Conservation (phyloP, 2,329 filamentous ascomycete species). For the Seiridium cupressi region DNA sequence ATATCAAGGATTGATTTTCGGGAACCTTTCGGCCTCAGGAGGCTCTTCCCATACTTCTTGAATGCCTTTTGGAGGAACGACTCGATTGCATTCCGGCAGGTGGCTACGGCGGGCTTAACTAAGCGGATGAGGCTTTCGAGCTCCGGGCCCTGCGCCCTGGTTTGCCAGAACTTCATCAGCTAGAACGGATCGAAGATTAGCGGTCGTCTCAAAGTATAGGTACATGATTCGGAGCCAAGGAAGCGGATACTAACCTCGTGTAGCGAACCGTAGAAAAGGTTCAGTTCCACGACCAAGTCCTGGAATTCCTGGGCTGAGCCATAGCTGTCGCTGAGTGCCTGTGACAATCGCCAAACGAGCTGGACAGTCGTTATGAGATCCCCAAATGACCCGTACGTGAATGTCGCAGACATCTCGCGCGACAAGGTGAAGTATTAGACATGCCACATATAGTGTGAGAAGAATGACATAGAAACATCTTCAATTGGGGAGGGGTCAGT, state of each 20-base stretch:
- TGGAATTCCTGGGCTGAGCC: background rate
- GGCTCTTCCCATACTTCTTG: background rate
- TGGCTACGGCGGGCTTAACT: background rate
- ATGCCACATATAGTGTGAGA: too few species aligned
- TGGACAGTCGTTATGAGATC: background rate
- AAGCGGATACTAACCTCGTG: background rate
- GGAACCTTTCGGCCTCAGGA: background rate
- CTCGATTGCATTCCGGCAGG: background rate
- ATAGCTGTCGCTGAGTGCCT: constrained; percentile 3
- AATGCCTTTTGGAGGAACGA: background rate
- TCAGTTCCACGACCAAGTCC: background rate
- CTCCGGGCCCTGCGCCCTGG: background rate
- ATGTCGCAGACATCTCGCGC: background rate
- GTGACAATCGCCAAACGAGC: constrained; percentile 4
- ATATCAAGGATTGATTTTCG: background rate
- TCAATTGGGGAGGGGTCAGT: too few species aligned
- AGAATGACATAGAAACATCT: too few species aligned
- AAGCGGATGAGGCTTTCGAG: background rate
- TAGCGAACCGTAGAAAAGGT: background rate
- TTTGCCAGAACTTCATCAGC: background rate
- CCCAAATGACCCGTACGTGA: constrained; percentile 1
- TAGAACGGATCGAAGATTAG: background rate
- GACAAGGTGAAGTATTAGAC: background rate
- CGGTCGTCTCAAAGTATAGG: background rate
- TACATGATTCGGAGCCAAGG: background rate